A percentile compares a stretch with the other conserved stretches of the same genome.
Conservation (phyloP, 768 basidiomycete genomes). For the Ramaria sp. region DNA sequence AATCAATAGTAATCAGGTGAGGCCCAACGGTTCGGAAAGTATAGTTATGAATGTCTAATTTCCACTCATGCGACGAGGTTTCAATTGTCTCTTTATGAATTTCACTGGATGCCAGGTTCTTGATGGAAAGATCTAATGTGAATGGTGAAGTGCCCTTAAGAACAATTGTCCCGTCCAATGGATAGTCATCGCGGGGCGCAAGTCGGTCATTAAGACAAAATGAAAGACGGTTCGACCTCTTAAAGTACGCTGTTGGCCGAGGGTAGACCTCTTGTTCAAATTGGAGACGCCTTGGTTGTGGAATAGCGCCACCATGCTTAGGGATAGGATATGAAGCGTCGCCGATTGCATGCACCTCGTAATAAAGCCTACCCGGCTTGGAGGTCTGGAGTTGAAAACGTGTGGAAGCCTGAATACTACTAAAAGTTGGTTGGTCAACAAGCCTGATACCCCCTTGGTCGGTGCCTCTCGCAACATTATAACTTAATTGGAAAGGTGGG, state of each 20-base stretch:
- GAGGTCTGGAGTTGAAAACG: slow-evolving; percentile 76
- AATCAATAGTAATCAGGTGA: slow-evolving; percentile 69
- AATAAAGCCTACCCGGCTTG: slow-evolving; percentile 70
- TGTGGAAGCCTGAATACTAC: slow-evolving; percentile 71
- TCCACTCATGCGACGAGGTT: slow-evolving; percentile 49
- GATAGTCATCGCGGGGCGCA: slow-evolving; percentile 37
- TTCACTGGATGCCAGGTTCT: slow-evolving; percentile 63
- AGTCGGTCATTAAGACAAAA: slow-evolving; percentile 71
- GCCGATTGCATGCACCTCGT: slow-evolving; percentile 82
- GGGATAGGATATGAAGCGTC: slow-evolving; percentile 77
- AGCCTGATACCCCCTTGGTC: slow-evolving; percentile 60
- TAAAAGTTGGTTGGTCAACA: slow-evolving; percentile 69
- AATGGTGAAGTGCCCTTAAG: slow-evolving; percentile 86
- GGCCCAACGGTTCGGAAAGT: slow-evolving; percentile 70
- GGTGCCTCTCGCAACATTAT: slow-evolving; percentile 65
- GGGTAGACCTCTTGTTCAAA: slow-evolving; percentile 81
- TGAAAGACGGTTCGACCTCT: slow-evolving; percentile 48
- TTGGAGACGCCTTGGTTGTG: slow-evolving; percentile 54
- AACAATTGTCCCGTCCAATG: slow-evolving; percentile 48
- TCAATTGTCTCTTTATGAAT: slow-evolving; percentile 45
- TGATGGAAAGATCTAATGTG: slow-evolving; percentile 60
- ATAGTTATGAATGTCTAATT: slow-evolving; percentile 56
- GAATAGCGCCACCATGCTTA: slow-evolving; percentile 41
- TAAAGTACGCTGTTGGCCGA: slow-evolving; percentile 76
- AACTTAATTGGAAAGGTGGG: slow-evolving; percentile 90